Evolutionary conservation across 1,284 basidiomycete genomes (phyloP), one percentile per base, ranked within the genome.

Genomic region (Ceratobasidium sp.): DNA sequence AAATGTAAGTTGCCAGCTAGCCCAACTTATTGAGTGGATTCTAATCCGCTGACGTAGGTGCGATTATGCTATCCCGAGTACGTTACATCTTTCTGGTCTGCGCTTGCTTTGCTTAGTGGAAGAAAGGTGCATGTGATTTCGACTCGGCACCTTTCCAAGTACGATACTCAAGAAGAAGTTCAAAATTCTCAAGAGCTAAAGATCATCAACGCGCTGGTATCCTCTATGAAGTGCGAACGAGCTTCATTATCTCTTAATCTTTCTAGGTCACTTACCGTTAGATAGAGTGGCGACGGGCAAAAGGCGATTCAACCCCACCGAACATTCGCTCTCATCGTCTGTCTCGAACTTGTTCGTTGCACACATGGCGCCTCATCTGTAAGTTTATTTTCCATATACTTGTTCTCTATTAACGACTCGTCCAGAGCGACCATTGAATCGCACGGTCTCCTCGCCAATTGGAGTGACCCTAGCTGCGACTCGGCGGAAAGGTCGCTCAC

Each of bases 61-160:
- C 54, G n/a, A 71, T 71, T 14, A 59, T 71, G 67, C 27, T 71
- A 22, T 71, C 67, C 31, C 41, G 67, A 17, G 67, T 71, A 71
- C 27, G 17, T 50, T 36, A 19, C 27, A 2, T 51, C 44, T 3
- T 56, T 59, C 8, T 19, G 27, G 19, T 29, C 19, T 31, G 41
- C 27, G 22, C 14, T n/a, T 4, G 14, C 2, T 36, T 50, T 19
- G 45, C 56, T 50, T 19, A 50, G 36, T 14, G n/a, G 19, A 31
- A 17, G 27, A 8, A n/a, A 71, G 67, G 33, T 59, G 50, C 67
- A 71, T 27, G 44, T 60, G 15, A 41, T 51, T 24, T 17, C 57
- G 44, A n/a, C 31, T n/a, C 41, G 67, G 29, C 54, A 50, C 15
- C 47, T 71, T 24, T 6, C 44, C 44, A 71, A 57, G 5, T 60